Conservation (phyloP, 2,329 filamentous ascomycete genomes). For the Daldinia sp. region DNA sequence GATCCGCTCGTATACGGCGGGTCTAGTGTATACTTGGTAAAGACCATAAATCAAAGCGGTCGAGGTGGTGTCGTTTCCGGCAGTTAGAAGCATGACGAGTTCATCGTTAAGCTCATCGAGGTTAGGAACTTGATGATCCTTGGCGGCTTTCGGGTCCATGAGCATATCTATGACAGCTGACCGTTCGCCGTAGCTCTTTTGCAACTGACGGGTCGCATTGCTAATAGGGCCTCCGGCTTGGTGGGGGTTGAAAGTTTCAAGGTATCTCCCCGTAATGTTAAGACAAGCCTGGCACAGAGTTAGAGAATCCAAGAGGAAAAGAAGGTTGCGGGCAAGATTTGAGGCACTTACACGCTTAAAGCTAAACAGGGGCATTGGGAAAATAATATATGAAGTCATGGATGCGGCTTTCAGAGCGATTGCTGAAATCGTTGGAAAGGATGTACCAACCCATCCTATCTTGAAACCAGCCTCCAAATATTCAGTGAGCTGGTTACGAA, state of each 20-base stretch:
- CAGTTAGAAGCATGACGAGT: conserved; percentile 1
- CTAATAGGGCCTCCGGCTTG: not conserved
- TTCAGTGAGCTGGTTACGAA: conserved; percentile 1
- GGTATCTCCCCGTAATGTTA: conserved; percentile 4
- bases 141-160: conserved; percentile 1
- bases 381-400: not conserved
- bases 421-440: not conserved
- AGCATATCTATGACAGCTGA: conserved; percentile 3
- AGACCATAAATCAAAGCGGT: not conserved
- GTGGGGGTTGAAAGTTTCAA: not conserved
- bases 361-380: conserved; percentile 2
- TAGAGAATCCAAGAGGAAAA: not conserved
- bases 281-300: not conserved
- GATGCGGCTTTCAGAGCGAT: conserved; percentile 4
- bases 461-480: not conserved
- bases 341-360: not conserved
- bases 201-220: not conserved
- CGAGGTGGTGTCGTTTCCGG: not conserved
- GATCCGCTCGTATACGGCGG: not conserved
- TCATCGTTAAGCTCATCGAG: not conserved
- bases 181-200: conserved; percentile 1
- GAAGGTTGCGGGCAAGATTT: not conserved
- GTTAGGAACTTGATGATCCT: not conserved
- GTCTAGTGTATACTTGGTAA: not conserved
- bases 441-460: not conserved